Evolutionary conservation across 2,329 filamentous ascomycete genomes (phyloP).

Genomic region (Cladophialophora bantiana): DNA sequence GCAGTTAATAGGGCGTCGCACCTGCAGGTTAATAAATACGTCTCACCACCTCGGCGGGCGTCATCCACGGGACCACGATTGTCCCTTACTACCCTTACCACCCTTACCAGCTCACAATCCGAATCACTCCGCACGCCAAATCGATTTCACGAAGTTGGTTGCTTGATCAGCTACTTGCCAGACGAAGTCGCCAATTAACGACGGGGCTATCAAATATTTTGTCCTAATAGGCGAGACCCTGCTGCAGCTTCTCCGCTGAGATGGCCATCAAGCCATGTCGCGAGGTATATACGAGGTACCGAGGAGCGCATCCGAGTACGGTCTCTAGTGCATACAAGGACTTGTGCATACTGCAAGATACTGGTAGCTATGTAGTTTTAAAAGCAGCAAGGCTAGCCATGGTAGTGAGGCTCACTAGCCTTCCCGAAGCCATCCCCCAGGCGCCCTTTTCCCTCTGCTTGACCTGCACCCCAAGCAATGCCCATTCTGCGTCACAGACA

Average conservation of each 20-base stretch:
- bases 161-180: not conserved
- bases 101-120: not conserved
- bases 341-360: too few species aligned
- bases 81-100: too few species aligned
- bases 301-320: too few species aligned
- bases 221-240: not conserved
- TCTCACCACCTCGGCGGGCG: constrained; percentile 16
- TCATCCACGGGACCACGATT: too few species aligned
- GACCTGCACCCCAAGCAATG: not conserved
- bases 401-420: not conserved
- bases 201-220: not conserved
- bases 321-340: too few species aligned
- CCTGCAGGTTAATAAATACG: not conserved
- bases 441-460: not conserved
- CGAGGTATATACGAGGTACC: too few species aligned
- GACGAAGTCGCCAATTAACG: not conserved
- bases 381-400: constrained; percentile 2
- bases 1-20: constrained; percentile 2
- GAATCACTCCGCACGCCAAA: constrained; percentile 6
- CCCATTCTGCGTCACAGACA: not conserved
- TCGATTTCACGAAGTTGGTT: constrained; percentile 3
- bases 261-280: constrained; percentile 33
- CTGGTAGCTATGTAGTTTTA: not conserved
- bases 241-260: constrained; percentile 21
- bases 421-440: too few species aligned